Evolutionary conservation across 352 stramenopile species (phyloP), one percentile per base, ranked within the genome.

Genomic region (Pythium volutum): DNA sequence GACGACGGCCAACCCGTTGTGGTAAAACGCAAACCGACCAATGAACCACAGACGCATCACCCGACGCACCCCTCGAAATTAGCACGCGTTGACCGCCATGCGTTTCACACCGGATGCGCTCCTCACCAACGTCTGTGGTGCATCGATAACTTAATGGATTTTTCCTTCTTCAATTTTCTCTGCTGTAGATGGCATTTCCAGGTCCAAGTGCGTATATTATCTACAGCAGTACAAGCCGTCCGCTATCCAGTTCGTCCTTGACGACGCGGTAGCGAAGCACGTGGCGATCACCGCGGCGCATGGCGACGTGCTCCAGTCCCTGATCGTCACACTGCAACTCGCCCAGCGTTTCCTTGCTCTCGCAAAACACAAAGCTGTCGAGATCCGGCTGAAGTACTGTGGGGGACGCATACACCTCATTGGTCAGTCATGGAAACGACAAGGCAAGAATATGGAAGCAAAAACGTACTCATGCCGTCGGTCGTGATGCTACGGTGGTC

Each of bases 281-380:
- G 55, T 90, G 80, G 27, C 83, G 81, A 71, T 93, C 80, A 12
- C 65, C 49, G 14, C 78, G 61, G 41, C 75, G 81, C 42, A 91
- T 75, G 5, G 76, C 73, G 29, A 93, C 70, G 55, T 77, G 83
- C 33, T 89, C 81, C 25, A 73, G 66, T 25, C 85, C 85, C 18
- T 80, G 79, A 56, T 95, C 83, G 57, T 95, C 85, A 27, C 72
- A 79, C 71, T 90, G 75, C 39, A 95, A 65, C 29, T 82, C 67
- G 2, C 75, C 73, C 6, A 86, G 69, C 15, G 74, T 70, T 15
- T 64, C 62, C 42, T 81, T 82, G 59, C 79, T 88, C 66, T 92
- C 75, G 56, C 83, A 92, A 51, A 95, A 92, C 29, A 95, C 85
- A 60, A 95, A 95, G 31, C 65, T 69, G 53, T 95, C 81, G 25